Evolutionary conservation across 208 protist species (phyloP), one percentile per base, ranked within the genome.

Genomic region (Wallacemonas sp.): DNA sequence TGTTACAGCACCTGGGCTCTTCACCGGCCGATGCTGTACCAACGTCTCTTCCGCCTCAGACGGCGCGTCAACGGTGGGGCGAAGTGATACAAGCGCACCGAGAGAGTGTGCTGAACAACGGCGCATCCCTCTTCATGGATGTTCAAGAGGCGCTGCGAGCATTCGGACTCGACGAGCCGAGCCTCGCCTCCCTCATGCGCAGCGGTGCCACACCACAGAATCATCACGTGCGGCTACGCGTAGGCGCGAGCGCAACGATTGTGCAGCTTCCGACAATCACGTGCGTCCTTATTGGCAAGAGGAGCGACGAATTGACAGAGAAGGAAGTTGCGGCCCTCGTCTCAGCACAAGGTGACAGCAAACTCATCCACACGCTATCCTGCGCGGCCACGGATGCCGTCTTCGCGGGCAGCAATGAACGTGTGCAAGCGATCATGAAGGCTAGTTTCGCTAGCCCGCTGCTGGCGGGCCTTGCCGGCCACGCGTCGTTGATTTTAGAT

Each of bases 211-310:
- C 76, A 19, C 45, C 62, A 17, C 39, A 56, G 4, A 54, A 74
- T 24, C n/a, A 11, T 56, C 65, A 77, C 12, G 76, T 92, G 17
- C 82, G 81, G 2, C 59, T 94, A 14, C 84, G 80, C 36, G 77
- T 82, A 21, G 88, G 88, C 1, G 77, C 90, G 9, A 79, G 80
- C 60, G 64, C 79, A 44, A 89, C 78, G 0, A 65, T 94, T 3
- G 3, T 91, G 0, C 78, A 90, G 1, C 59, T 84, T 38, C 46
- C 27, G 1, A 44, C 69, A 27, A 39, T 87, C 17, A 15, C 4
- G 14, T 68, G 30, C 66, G 22, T 82, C 12, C 26, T 67, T 22
- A 21, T 68, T 11, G 26, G 61, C 30, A 62, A 62, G 22, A 49
- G 51, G 51, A 27, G 63, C n/a, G 65, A 70, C 36, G 19, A 42